A percentile compares a stretch with the other conserved stretches of the same genome.
These are phyloP conservation scores for Casuarina cunninghamiana DNA, from an alignment of 306 rosid species.

Conservation along the genomic window DNA sequence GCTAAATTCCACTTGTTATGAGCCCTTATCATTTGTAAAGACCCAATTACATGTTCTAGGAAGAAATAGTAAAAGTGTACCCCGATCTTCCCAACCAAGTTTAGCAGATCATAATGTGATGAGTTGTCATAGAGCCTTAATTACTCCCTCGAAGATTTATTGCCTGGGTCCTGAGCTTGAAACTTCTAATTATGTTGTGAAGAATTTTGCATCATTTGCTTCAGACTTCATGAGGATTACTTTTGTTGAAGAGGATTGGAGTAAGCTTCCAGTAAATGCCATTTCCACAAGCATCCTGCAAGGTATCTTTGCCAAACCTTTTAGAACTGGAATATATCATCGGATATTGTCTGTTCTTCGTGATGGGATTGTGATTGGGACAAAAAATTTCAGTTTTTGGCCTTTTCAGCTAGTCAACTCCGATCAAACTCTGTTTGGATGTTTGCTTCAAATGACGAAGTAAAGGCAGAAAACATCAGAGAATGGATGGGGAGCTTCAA, in stretches of 20 bases:
- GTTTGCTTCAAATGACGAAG: constrained; percentile 84
- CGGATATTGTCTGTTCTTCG: constrained; percentile 72
- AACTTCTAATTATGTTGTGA: constrained; percentile 86
- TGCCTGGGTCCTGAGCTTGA: constrained; percentile 96
- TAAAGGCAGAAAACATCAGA: constrained; percentile 81
- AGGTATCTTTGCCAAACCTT: constrained; percentile 62
- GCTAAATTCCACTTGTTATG: constrained; percentile 62
- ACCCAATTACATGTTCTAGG: constrained; percentile 47
- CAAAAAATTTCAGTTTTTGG: constrained; percentile 83
- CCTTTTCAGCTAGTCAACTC: constrained; percentile 96
- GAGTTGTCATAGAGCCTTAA: constrained; percentile 86
- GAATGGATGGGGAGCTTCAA: constrained; percentile 97
- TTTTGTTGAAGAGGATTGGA: constrained; percentile 95
- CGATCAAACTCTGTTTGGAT: constrained; percentile 89
- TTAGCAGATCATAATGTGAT: constrained; percentile 58
- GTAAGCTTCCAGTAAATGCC: constrained; percentile 71
- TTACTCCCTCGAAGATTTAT: constrained; percentile 81
- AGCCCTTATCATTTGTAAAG: constrained; percentile 58
- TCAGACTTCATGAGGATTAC: constrained; percentile 85
- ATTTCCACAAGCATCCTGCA: constrained; percentile 55
- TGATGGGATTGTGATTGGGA: constrained; percentile 82
- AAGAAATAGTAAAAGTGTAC: constrained; percentile 30
- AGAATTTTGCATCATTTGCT: constrained; percentile 67
- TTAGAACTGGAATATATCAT: constrained; percentile 59
- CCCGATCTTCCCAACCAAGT: constrained; percentile 40